phyloP scores from a whole-genome alignment of 345 rosid genomes.

The Citrus glauca region DNA sequence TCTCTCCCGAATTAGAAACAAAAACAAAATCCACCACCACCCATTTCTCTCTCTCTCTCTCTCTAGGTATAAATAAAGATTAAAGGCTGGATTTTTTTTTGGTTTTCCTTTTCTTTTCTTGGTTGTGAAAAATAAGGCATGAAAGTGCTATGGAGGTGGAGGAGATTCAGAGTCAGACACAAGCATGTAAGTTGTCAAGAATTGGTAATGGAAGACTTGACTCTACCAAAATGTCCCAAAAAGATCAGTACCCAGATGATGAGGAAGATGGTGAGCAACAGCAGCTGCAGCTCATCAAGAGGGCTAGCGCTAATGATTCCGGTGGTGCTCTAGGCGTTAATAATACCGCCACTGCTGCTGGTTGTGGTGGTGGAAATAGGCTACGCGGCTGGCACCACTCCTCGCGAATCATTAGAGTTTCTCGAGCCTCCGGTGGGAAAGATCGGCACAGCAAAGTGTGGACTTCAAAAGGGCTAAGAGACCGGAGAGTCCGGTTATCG shows the following conservation, averaged over 20 bases:
- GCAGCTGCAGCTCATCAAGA: constrained; percentile 25
- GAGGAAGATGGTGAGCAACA: constrained; percentile 45
- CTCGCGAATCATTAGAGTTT: constrained; percentile 90
- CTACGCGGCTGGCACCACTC: constrained; percentile 69
- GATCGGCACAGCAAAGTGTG: constrained; percentile 98
- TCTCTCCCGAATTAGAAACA: background rate
- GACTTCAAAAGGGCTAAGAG: constrained; percentile 88
- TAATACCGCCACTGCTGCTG: background rate
- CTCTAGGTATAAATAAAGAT: background rate
- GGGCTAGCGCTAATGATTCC: constrained; percentile 18
- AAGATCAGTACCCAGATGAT: constrained; percentile 41
- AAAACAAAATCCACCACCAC: constrained; percentile 26
- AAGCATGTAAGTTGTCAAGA: constrained; percentile 55
- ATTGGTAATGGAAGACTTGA: constrained; percentile 43
- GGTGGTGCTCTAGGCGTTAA: constrained; percentile 22
- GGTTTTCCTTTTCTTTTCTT: constrained; percentile 11
- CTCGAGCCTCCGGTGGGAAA: constrained; percentile 94
- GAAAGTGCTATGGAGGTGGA: constrained; percentile 70
- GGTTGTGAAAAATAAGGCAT: constrained; percentile 45
- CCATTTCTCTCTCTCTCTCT: background rate
- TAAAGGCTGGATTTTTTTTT: constrained; percentile 7
- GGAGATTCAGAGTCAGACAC: constrained; percentile 69
- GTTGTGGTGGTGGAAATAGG: constrained; percentile 20
- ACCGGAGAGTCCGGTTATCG: constrained; percentile 86
- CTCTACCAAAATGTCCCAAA: constrained; percentile 32